Evolutionary conservation across 1,284 basidiomycete genomes (phyloP).

Genomic region (Malassezia caprae): DNA sequence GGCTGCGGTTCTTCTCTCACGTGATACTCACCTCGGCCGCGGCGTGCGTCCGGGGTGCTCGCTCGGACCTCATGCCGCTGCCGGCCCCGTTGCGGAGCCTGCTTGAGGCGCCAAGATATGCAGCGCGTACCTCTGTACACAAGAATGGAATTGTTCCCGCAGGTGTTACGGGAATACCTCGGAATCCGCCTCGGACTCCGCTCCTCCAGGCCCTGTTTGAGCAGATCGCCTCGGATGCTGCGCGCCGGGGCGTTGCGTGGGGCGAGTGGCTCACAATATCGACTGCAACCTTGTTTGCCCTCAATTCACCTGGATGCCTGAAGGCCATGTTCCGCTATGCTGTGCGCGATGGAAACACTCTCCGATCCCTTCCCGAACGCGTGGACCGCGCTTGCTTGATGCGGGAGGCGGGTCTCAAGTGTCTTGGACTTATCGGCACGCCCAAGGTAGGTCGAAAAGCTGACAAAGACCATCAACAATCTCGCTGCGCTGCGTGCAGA

Average conservation of each 20-base stretch:
- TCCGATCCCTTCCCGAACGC: slow-evolving; percentile 56
- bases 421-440: slow-evolving; percentile 81
- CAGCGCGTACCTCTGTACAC: slow-evolving; percentile 57
- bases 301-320: slow-evolving; percentile 68
- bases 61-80: slow-evolving; percentile 23
- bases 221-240: slow-evolving; percentile 59
- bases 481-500: slow-evolving; percentile 40
- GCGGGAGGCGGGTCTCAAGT: slow-evolving; percentile 86
- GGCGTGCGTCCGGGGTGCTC: not conserved
- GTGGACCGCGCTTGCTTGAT: slow-evolving; percentile 62
- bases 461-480: slow-evolving; percentile 35
- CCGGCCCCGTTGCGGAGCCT: slow-evolving; percentile 59
- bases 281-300: slow-evolving; percentile 72
- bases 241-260: slow-evolving; percentile 56
- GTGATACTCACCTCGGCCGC: slow-evolving; percentile 1
- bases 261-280: slow-evolving; percentile 72
- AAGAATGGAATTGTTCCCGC: slow-evolving; percentile 32
- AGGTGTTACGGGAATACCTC: slow-evolving; percentile 54
- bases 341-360: slow-evolving; percentile 44
- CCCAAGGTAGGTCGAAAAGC: slow-evolving; percentile 53
- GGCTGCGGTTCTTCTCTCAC: not conserved
- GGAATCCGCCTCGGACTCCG: slow-evolving; percentile 56
- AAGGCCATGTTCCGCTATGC: slow-evolving; percentile 69
- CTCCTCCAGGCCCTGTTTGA: slow-evolving; percentile 54
- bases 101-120: slow-evolving; percentile 60